Base-by-base conservation (phyloP, 108 stramenopile genomes). In the Fistulifera pelliculosa region DNA sequence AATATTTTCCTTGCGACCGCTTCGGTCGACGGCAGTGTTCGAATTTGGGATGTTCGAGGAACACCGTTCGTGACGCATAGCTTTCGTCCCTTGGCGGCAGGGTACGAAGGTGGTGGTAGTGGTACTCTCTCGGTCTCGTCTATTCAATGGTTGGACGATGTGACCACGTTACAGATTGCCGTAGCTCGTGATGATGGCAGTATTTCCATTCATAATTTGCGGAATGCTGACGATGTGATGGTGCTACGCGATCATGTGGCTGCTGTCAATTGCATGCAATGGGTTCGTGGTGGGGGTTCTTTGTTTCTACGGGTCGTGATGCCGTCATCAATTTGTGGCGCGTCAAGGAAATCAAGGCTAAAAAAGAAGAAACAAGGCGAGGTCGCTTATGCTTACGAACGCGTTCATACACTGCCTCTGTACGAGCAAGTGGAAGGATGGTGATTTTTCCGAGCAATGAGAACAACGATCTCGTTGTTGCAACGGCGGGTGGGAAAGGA, bases 171-270 rank as follows among this genome's bases (percentile, higher is more conserved):
- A 27, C 47, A 81, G 10, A 27, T 93, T 41, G 90, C 84, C 27
- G 73, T 93, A 54, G 87, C 77, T 13, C 49, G 86, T 25, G 90
- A 93, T 49, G 84, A 87, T 65, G 90, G 90, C 24, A 79, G 77
- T 21, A 75, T 92, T 26, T 55, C 77, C 11, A 74, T 92, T 61
- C 80, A 87, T 59, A 70, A 92, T 67, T 68, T 92, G 60, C 61
- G 81, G 28, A 58, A 80, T 17, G 48, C 68, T 41, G 65, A 81
- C 19, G 27, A 69, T 11, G 62, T 82, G 16, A 73, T 80, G 2
- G 76, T 85, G 17, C 47, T 94, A 43, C 59, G 70, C 11, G 92
- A 90, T 71, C 96, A 97, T 75, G 65, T 95, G 21, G 83, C 90
- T 41, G 70, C 85, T 17, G 94, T 95, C 39, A 95, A 87, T 0